These are phyloP conservation scores for Debaryomycetaceae sp. DNA, from an alignment of 1,139 yeast genomes.

Conservation along the genomic window DNA sequence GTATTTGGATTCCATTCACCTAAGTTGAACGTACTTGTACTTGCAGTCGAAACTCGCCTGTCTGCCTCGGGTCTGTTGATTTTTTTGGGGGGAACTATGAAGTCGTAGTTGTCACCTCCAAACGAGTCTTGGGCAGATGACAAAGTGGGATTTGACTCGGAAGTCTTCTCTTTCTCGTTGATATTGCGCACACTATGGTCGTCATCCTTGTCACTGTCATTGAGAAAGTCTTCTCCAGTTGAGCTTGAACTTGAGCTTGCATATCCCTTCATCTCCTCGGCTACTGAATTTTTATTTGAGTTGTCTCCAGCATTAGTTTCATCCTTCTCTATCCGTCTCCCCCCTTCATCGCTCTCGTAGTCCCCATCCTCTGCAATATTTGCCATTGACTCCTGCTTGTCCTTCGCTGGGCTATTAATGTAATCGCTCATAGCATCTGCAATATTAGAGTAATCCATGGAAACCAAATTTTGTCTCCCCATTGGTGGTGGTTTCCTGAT, in stretches of 20 bases:
- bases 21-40: constrained; percentile 40
- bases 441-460: constrained; percentile 24
- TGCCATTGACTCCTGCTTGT: not conserved
- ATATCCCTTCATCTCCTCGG: constrained; percentile 21
- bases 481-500: constrained; percentile 32
- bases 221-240: constrained; percentile 25
- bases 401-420: constrained; percentile 6
- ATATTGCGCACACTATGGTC: not conserved
- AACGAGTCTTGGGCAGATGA: constrained; percentile 2
- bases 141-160: not conserved
- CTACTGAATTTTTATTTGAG: constrained; percentile 4
- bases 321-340: constrained; percentile 6
- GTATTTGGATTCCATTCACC: constrained; percentile 56
- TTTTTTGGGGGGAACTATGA: not conserved
- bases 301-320: constrained; percentile 5
- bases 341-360: constrained; percentile 1
- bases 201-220: not conserved
- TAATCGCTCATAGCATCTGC: constrained; percentile 26
- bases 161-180: constrained; percentile 6
- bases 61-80: constrained; percentile 4
- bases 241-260: constrained; percentile 38
- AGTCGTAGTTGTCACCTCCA: constrained; percentile 7
- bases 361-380: not conserved
- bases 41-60: constrained; percentile 36
- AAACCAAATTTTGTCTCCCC: constrained; percentile 16